Evolutionary conservation across 441 rosid species (phyloP), one percentile per base, ranked within the genome.

Genomic region (Adansonia rubrostipa): DNA sequence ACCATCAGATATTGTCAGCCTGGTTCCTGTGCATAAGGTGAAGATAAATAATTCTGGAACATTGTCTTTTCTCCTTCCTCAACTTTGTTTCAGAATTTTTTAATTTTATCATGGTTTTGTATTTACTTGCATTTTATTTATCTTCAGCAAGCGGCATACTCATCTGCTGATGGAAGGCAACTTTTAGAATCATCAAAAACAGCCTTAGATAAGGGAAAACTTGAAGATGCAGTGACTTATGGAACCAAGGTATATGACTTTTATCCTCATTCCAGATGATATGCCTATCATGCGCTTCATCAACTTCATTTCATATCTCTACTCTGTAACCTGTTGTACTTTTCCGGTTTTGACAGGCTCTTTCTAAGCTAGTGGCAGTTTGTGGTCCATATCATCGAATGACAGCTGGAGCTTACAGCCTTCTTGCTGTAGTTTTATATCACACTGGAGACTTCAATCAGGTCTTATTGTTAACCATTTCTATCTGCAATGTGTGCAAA

Each of bases 361-460:
- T 91, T 86, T 89, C 93, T 74, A 91, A 91, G 77, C 92, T 91
- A 74, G 92, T 91, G 24, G 91, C 93, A 72, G 95, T 91, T 62
- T 91, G 95, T 24, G 95, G 95, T 79, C 95, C 95, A 65, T 91
- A 87, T 77, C 93, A 91, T 76, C 87, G 93, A 76, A 91, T 91
- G 95, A 91, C 95, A 71, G 95, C 95, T 20, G 95, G 95, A 80
- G 95, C 93, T 81, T 91, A 89, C 85, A 91, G 95, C 81, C 91
- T 91, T 80, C 95, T 91, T 80, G 93, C 95, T 79, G 95, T 91
- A 58, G 92, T 91, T 75, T 82, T 91, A 65, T 91, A 89, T 87
- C 93, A 91, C 84, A 91, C 95, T 47, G 95, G 95, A 77, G 95
- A 91, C 79, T 91, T 91, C 84, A 91, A 88, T 84, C 95, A 91